phyloP scores from a whole-genome alignment of 2,329 filamentous ascomycete genomes.

The Verticillium longisporum region DNA sequence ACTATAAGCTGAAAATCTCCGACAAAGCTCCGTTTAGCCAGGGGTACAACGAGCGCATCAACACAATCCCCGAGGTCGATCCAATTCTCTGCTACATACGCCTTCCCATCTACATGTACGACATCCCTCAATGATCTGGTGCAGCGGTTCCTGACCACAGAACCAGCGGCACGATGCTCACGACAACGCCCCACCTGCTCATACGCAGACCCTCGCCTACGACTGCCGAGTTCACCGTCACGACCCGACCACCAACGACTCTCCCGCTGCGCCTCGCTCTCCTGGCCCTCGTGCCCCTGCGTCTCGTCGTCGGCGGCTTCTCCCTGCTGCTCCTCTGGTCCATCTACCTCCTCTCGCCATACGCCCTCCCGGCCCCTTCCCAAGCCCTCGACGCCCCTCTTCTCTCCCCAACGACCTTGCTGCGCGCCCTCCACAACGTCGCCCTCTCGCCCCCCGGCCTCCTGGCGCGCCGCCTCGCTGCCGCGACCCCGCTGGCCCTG shows the following conservation, averaged over 20 bases:
- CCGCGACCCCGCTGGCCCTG: conserved; percentile 28
- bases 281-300: conserved; percentile 32
- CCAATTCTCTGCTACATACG: not conserved
- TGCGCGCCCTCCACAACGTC: conserved; percentile 9
- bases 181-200: conserved; percentile 51
- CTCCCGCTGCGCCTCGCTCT: conserved; percentile 39
- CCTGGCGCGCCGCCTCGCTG: conserved; percentile 23
- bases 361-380: conserved; percentile 12
- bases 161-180: conserved; percentile 47
- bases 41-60: not conserved
- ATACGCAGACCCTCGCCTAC: conserved; percentile 71
- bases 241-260: conserved; percentile 59
- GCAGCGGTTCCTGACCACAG: not conserved
- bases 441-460: conserved; percentile 23
- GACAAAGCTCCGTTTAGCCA: no score
- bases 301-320: conserved; percentile 33
- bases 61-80: not conserved
- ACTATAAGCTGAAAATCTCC: no score
- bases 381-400: not conserved
- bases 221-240: conserved; percentile 88
- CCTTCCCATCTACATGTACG: conserved; percentile 3
- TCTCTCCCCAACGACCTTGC: conserved; percentile 7
- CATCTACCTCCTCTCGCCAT: conserved; percentile 31
- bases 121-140: not conserved
- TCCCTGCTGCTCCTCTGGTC: conserved; percentile 37